Conservation (phyloP, 257 asterid genomes). For the Capsicum baccatum region DNA sequence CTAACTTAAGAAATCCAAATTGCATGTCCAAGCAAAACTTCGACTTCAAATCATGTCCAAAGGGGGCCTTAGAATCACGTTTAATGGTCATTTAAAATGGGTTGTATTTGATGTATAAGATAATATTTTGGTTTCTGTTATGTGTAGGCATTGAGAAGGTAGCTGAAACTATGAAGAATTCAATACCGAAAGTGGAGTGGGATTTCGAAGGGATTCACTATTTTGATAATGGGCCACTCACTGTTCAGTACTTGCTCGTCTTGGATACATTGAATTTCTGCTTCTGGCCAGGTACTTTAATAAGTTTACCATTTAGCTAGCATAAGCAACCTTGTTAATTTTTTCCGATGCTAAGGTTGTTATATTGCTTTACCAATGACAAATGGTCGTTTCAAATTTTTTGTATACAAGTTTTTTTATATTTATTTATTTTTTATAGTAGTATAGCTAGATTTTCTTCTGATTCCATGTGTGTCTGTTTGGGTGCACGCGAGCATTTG, state of each 20-base stretch:
- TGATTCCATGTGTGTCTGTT: not conserved
- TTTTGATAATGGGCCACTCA: constrained; percentile 89
- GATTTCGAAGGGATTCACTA: constrained; percentile 95
- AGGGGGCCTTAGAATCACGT: no score
- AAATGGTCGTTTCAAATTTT: not conserved
- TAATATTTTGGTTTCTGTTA: constrained; percentile 9
- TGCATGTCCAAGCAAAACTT: no score
- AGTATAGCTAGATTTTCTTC: not conserved
- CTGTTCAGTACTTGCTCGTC: constrained; percentile 89
- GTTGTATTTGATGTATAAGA: not conserved
- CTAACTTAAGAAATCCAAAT: no score
- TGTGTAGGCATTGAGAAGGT: constrained; percentile 71
- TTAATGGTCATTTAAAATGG: not conserved
- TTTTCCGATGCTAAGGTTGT: not conserved
- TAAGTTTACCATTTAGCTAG: not conserved
- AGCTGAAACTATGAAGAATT: constrained; percentile 68
- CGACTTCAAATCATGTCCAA: no score
- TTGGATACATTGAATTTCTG: constrained; percentile 97
- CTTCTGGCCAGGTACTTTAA: constrained; percentile 91
- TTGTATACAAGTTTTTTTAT: not conserved
- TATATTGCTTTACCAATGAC: not conserved
- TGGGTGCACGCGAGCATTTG: not conserved
- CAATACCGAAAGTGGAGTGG: constrained; percentile 92
- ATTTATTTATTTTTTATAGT: not conserved
- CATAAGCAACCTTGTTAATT: not conserved